Percentiles rank a stretch among this genome's conserved stretches.
These are phyloP conservation scores for Pythium brachiatum DNA, from an alignment of 352 stramenopile genomes.

Conservation along the genomic window DNA sequence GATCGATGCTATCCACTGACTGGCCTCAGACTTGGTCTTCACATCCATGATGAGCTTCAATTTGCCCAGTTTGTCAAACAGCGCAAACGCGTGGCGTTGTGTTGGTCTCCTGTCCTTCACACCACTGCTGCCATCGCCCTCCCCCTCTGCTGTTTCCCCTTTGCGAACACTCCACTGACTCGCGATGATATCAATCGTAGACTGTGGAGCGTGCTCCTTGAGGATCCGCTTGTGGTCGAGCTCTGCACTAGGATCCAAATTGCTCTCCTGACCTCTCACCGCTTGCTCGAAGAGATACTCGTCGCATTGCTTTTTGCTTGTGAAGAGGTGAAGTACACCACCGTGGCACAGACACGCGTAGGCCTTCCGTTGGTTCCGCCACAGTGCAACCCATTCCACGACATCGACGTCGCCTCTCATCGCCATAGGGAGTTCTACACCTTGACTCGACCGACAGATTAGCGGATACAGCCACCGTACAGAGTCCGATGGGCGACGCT, in stretches of 20 bases:
- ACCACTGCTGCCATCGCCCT: neutral
- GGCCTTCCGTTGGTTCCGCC: constrained; percentile 53
- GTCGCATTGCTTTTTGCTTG: constrained; percentile 36
- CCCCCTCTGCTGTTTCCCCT: constrained; percentile 20
- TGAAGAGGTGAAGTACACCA: constrained; percentile 54
- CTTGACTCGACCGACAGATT: constrained; percentile 17
- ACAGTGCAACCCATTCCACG: constrained; percentile 61
- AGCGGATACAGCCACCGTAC: constrained; percentile 21
- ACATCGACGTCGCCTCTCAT: constrained; percentile 53
- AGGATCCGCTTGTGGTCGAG: constrained; percentile 39
- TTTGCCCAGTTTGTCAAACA: constrained; percentile 51
- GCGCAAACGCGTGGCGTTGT: constrained; percentile 53
- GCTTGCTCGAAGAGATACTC: constrained; percentile 59
- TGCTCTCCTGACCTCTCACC: neutral
- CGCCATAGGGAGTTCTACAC: constrained; percentile 25
- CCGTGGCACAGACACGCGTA: constrained; percentile 69
- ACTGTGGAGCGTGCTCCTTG: constrained; percentile 43
- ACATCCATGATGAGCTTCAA: constrained; percentile 59
- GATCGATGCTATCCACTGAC: constrained; percentile 47
- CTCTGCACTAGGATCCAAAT: constrained; percentile 4
- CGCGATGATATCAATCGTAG: constrained; percentile 41
- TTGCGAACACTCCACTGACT: constrained; percentile 52
- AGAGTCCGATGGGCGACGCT: neutral
- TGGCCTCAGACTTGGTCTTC: constrained; percentile 31
- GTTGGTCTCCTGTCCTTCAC: neutral